These are phyloP conservation scores for Penstemon davidsonii DNA, from an alignment of 257 asterid species.

Conservation along the genomic window DNA sequence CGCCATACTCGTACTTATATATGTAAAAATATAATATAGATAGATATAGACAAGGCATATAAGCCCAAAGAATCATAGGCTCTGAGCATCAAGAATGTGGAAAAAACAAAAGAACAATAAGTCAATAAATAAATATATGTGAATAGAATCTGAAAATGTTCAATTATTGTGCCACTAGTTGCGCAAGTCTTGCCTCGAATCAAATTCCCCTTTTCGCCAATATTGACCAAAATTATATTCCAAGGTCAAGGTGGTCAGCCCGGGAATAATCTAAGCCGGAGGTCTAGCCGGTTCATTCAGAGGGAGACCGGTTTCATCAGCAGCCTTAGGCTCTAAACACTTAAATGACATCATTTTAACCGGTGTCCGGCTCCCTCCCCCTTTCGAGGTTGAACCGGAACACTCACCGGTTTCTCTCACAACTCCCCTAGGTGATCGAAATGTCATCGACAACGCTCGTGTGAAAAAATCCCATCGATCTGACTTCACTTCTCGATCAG, in stretches of 20 bases:
- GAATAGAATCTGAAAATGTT: too few relatives aligned
- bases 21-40: too few relatives aligned
- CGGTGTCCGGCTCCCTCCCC: conserved; percentile 28
- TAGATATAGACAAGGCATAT: too few relatives aligned
- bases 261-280: too few relatives aligned
- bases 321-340: conserved; percentile 60
- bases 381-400: conserved; percentile 29
- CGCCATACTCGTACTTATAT: too few relatives aligned
- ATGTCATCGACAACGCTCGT: conserved; percentile 47
- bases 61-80: too few relatives aligned
- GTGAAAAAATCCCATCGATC: conserved; percentile 69
- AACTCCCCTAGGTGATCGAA: conserved; percentile 45
- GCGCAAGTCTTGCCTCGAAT: too few relatives aligned
- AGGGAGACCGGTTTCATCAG: conserved; percentile 45
- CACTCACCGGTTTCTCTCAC: conserved; percentile 45
- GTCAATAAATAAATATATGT: too few relatives aligned
- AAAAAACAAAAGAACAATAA: too few relatives aligned
- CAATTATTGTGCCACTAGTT: too few relatives aligned
- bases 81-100: too few relatives aligned
- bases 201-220: too few relatives aligned
- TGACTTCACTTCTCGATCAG: conserved; percentile 45
- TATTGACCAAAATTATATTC: neutral
- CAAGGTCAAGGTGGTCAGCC: neutral
- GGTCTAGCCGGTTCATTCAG: conserved; percentile 18
- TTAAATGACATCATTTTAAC: conserved; percentile 63